Evolutionary conservation across 371 early-diverging fungal genomes (phyloP), one percentile per base, ranked within the genome.

Genomic region (Nematocida minor): DNA sequence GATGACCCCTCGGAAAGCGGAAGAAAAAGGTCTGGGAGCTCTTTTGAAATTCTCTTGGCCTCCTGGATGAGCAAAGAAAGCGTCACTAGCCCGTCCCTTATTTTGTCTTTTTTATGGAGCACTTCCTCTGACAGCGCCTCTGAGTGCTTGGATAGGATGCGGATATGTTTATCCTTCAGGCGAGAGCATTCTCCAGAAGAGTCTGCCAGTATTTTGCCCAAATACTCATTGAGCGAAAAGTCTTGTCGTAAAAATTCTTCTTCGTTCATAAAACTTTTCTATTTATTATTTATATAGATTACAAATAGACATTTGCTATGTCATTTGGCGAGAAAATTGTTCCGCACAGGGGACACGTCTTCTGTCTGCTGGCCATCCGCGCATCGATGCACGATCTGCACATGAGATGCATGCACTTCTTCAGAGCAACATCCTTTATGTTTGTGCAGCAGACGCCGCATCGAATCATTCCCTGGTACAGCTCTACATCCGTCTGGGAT

Each of bases 321-420:
- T 99, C 97, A 55, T 89, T 90, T 34, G 88, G 86, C 4, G 92
- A 91, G 88, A 96, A 97, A 20, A 90, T 86, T 80, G 90, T 89
- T 47, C 90, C 90, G 84, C 99, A 99, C 4, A 88, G 90, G 4
- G 97, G 97, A 85, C 99, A 99, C 82, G 94, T 94, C 86, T 97
- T 90, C 83, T 94, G 93, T 18, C 97, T 88, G 11, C 91, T 91
- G 79, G 91, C 92, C 79, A 91, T 86, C 77, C 93, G 88, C 38
- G 87, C 87, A 70, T 95, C 91, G 47, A 97, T 87, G 82, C 99
- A 98, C 31, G 88, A 88, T 81, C 92, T 91, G 74, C 83, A 85
- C 67, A 84, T 80, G 18, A 83, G 62, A 79, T 86, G 86, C 86
- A 83, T 83, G 67, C 86, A 86, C 47, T 80, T 83, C 20, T 36